phyloP scores from a whole-genome alignment of 2,329 filamentous ascomycete species.

The Lachnellula willkommii region DNA sequence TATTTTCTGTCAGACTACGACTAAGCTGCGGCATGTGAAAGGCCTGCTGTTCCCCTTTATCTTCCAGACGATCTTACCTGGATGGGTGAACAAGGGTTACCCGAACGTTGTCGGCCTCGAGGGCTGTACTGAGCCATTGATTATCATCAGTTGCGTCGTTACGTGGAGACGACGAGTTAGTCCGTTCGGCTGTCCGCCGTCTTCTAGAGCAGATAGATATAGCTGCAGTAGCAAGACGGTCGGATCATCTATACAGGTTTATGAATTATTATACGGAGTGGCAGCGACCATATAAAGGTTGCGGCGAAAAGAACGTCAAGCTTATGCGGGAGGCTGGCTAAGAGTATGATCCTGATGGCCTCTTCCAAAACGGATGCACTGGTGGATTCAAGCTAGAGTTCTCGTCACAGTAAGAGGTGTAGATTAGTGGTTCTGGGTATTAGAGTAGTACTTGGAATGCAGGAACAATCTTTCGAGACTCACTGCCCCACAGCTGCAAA shows the following conservation, averaged over 20 bases:
- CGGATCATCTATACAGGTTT: constrained; percentile 1
- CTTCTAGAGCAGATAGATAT: constrained; percentile 1
- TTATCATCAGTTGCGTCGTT: constrained; percentile 1
- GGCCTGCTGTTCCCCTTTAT: not conserved
- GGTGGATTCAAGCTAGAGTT: constrained; percentile 22
- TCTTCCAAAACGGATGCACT: constrained; percentile 23
- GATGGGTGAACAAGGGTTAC: constrained; percentile 1
- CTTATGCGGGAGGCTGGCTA: constrained; percentile 17
- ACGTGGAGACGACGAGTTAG: constrained; percentile 3
- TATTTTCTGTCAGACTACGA: constrained; percentile 8
- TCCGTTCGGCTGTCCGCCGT: not conserved
- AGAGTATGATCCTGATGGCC: constrained; percentile 24
- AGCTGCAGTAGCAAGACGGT: not conserved
- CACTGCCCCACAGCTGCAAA: too few species aligned
- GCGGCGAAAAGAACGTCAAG: constrained; percentile 5
- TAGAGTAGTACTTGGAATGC: too few species aligned
- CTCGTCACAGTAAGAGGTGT: not conserved
- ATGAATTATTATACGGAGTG: constrained; percentile 7
- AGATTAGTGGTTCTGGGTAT: too few species aligned
- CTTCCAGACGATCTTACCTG: constrained; percentile 2
- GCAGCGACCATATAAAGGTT: constrained; percentile 6
- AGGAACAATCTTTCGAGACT: too few species aligned
- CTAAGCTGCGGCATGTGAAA: not conserved
- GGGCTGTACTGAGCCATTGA: not conserved
- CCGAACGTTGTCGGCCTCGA: constrained; percentile 1